A percentile compares a stretch with the other conserved stretches of the same genome.
Conservation (phyloP, 495 filamentous ascomycete genomes). For the Penicillium pulvis region DNA sequence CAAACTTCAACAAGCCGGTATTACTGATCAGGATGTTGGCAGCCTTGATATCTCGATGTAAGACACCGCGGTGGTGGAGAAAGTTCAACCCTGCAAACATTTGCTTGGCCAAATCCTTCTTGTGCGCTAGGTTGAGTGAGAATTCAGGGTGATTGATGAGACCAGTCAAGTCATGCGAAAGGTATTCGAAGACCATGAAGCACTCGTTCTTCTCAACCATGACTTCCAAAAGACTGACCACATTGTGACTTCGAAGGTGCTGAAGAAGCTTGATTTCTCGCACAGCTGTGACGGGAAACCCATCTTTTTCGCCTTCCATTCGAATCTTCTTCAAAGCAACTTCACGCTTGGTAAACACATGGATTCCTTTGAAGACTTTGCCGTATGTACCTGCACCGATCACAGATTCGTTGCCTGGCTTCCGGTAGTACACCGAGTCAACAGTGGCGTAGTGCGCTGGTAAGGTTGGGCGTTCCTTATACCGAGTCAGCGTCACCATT, state of each 20-base stretch:
- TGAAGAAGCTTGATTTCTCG: conserved; percentile 96
- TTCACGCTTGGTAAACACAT: conserved; percentile 87
- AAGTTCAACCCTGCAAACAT: conserved; percentile 94
- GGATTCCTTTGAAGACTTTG: conserved; percentile 97
- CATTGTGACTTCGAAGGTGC: conserved; percentile 86
- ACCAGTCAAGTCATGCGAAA: conserved; percentile 89
- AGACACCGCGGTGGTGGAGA: conserved; percentile 87
- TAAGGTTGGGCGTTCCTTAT: conserved; percentile 71
- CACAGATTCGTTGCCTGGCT: conserved; percentile 92
- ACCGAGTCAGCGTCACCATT: conserved; percentile 67
- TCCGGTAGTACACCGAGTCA: conserved; percentile 86
- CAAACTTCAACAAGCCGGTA: conserved; percentile 84
- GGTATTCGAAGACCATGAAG: conserved; percentile 99
- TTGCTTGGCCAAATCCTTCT: conserved; percentile 91
- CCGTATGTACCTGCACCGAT: conserved; percentile 93
- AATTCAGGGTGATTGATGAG: conserved; percentile 93
- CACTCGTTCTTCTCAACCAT: conserved; percentile 99
- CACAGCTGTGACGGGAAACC: conserved; percentile 95
- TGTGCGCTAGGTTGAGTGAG: conserved; percentile 79
- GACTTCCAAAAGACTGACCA: conserved; percentile 81
- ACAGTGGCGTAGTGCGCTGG: conserved; percentile 70
- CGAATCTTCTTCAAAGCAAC: conserved; percentile 93
- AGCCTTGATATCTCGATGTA: conserved; percentile 95
- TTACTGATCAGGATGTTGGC: conserved; percentile 94
- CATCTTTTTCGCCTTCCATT: conserved; percentile 97